phyloP scores from a whole-genome alignment of 2,329 filamentous ascomycete genomes.

The Aureobasidium leucospermi region DNA sequence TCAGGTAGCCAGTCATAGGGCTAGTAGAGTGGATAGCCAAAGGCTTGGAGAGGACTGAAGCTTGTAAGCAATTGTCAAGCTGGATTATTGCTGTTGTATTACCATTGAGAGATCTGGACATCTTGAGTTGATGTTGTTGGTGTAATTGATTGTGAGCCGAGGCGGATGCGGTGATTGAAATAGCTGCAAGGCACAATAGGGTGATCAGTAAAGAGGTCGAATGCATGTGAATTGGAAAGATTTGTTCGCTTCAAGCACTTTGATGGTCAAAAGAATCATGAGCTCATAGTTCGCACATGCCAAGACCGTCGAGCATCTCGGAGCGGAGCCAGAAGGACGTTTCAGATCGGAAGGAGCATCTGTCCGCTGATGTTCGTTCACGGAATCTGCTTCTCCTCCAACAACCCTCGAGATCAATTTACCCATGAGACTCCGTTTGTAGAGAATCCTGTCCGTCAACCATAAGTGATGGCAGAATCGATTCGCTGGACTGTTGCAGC shows the following conservation, averaged over 20 bases:
- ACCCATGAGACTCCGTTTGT: neutral
- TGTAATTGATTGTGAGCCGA: constrained; percentile 16
- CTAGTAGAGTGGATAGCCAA: constrained; percentile 50
- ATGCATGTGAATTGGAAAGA: neutral
- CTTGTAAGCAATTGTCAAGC: neutral
- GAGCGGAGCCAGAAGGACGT: neutral
- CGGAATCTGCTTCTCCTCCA: too few species aligned
- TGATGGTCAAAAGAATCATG: constrained; percentile 1
- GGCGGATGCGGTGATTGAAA: neutral
- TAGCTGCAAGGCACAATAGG: neutral
- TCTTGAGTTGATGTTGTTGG: constrained; percentile 18
- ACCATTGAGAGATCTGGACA: constrained; percentile 31
- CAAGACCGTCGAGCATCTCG: constrained; percentile 6
- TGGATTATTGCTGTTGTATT: neutral
- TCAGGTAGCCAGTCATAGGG: constrained; percentile 54
- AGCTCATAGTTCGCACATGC: constrained; percentile 1
- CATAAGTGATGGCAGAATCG: neutral
- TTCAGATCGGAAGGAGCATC: neutral
- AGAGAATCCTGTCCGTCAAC: neutral
- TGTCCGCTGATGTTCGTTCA: too few species aligned
- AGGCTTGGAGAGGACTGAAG: constrained; percentile 50
- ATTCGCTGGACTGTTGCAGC: neutral
- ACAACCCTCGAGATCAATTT: too few species aligned
- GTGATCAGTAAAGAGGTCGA: neutral
- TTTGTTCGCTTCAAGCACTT: neutral